Evolutionary conservation across 441 rosid genomes (phyloP), one percentile per base, ranked within the genome.

Genomic region (Hura crepitans): DNA sequence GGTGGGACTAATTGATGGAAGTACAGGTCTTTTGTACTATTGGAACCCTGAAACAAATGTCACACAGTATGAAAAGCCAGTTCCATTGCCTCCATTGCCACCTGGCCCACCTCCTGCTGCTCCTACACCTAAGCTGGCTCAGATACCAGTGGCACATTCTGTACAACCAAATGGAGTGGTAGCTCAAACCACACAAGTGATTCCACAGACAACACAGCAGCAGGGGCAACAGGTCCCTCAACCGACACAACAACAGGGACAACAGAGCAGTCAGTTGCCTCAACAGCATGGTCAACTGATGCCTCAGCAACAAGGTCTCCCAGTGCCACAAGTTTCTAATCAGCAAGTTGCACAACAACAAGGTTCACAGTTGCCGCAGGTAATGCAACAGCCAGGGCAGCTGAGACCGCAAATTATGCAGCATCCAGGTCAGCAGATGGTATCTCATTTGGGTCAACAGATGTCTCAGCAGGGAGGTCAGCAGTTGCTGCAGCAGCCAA

Each of bases 21-120:
- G 86, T 81, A 88, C 88, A 0, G 93, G 92, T 37, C 50, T 82
- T 67, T 43, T 87, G 15, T 93, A 93, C 74, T 93, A 86, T 70
- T 93, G 98, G 98, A 89, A 93, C 79, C 98, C 96, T 18, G 98
- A 93, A 74, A 89, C 93, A 1, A 93, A 89, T 45, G 69, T 89
- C 69, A 93, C 98, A 23, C 97, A 91, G 76, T 93, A 91, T 70
- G 98, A 93, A 75, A 89, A 85, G 77, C 98, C 98, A 17, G 73
- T 86, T 15, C 58, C 77, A 18, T 67, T 72, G 55, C 79, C 85
- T 72, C 89, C 89, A 3, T 70, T 85, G 74, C 92, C 89, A 0
- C 75, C 83, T 68, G 88, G 84, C 0, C 84, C 73, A 11, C 88
- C 92, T 73, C 89, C 89, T 18, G 46, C 77, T 35, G 68, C 80